A percentile compares a stretch with the other conserved stretches of the same genome.
phyloP scores from a whole-genome alignment of 208 protist genomes.

The Leishmania guyanensis region DNA sequence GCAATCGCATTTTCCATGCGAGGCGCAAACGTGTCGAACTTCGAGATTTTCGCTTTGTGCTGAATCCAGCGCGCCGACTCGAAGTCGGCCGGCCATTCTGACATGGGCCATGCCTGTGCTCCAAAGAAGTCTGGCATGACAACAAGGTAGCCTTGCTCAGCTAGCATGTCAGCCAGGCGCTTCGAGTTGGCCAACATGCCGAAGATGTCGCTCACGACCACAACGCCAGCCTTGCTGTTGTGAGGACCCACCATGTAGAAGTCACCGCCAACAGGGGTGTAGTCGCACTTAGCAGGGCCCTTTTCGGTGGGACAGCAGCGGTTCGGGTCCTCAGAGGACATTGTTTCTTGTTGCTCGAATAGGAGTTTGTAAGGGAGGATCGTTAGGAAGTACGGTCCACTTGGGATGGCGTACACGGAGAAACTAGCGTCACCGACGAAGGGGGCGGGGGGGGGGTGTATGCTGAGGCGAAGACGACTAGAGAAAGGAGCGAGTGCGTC shows the following conservation, averaged over 20 bases:
- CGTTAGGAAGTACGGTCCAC: neutral
- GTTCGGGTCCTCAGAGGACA: constrained; percentile 14
- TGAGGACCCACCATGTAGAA: constrained; percentile 49
- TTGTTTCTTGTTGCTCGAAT: neutral
- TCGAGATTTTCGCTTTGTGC: neutral
- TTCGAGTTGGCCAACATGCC: constrained; percentile 53
- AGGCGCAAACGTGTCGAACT: constrained; percentile 22
- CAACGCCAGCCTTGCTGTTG: constrained; percentile 43
- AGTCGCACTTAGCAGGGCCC: constrained; percentile 14
- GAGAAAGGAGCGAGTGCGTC: neutral
- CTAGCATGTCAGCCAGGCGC: constrained; percentile 47
- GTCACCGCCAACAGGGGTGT: constrained; percentile 32
- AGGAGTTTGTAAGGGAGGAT: neutral
- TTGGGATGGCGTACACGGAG: neutral
- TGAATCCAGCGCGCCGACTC: neutral
- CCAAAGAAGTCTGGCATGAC: constrained; percentile 68
- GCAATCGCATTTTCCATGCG: constrained; percentile 33
- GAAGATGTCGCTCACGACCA: constrained; percentile 64
- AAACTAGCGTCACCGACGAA: too few species aligned
- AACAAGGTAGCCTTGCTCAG: constrained; percentile 48
- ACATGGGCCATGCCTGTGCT: constrained; percentile 30
- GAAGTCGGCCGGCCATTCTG: constrained; percentile 45
- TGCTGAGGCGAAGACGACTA: neutral
- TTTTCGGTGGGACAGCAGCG: constrained; percentile 59
- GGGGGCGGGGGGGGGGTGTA: too few species aligned